Evolutionary conservation across 1,139 yeast species (phyloP), one percentile per base, ranked within the genome.

Genomic region (Petasospora fabianii): DNA sequence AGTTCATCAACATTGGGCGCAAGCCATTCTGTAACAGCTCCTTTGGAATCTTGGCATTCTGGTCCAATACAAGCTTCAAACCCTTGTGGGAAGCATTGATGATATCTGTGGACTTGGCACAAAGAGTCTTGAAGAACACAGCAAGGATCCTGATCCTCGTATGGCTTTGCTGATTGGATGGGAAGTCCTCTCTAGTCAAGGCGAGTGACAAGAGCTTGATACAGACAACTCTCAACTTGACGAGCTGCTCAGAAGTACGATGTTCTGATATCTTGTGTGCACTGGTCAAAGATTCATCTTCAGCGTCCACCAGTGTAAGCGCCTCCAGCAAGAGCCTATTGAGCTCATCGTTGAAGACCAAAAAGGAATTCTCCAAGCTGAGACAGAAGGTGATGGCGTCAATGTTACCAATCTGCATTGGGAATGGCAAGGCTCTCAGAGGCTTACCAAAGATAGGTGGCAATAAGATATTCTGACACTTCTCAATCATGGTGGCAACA

Each of bases 361-460:
- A 66, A 53, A 92, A 88, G 0, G 96, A 76, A 46, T 84, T 77
- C 8, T 86, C 92, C 35, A 92, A 69, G 2, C 83, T 79, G 46
- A 94, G 67, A 55, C 97, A 92, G 60, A 82, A 94, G 0, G 95
- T 81, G 12, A 94, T 86, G 1, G 97, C 98, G 63, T 92, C 98
- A 46, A 94, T 88, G 60, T 92, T 90, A 24, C 98, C 98, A 42
- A 94, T 92, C 64, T 94, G 98, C 96, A 90, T 92, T 3, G 97
- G 95, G 66, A 94, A 92, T 0, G 99, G 98, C 46, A 94, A 70
- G 0, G 98, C 98, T 47, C 99, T 73, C 44, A 94, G 66, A 1
- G 99, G 99, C 56, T 94, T 94, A 6, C 96, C 96, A 66, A 92
- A 94, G 30, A 94, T 92, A 8, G 98, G 98, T 1, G 95, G 86